Base-by-base conservation (phyloP, 116 monocot species). In the Phalaenopsis hybrid region DNA sequence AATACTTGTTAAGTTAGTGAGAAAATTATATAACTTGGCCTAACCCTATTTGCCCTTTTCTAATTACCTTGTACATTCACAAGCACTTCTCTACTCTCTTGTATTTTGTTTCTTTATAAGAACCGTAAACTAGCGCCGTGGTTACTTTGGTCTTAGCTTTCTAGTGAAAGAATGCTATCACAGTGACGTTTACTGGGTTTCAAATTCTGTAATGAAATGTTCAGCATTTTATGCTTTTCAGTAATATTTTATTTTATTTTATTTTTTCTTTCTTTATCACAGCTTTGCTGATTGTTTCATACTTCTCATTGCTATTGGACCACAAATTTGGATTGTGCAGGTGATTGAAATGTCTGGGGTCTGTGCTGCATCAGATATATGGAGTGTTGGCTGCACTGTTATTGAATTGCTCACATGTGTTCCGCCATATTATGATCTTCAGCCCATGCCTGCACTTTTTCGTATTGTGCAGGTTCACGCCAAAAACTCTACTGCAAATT, bases 351-450 rank as follows among this genome's bases (percentile, higher is more conserved):
- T 97, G 96, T 92, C 96, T 82, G 96, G 96, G 63, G 96, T 97
- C 74, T 94, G 92, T 85, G 94, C 96, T 84, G 96, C 96, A 83
- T 97, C 96, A 73, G 96, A 97, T 82, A 94, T 97, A 79, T 97
- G 96, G 96, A 97, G 96, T 87, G 96, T 97, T 88, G 96, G 94
- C 34, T 96, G 96, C 89, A 97, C 96, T 57, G 96, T 97, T 17
- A 97, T 97, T 79, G 96, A 97, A 81, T 82, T 97, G 81, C 91
- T 97, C 63, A 97, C 96, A 72, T 97, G 96, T 81, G 94, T 94
- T 46, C 96, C 96, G 0, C 96, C 96, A 73, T 97, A 97, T 88
- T 97, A 97, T 84, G 96, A 97, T 88, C 92, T 97, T 31, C 96
- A 97, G 74, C 96, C 96, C 65, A 97, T 97, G 96, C 96, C 96